Evolutionary conservation across 257 asterid species (phyloP).

Genomic region (Solanum paucissectum): DNA sequence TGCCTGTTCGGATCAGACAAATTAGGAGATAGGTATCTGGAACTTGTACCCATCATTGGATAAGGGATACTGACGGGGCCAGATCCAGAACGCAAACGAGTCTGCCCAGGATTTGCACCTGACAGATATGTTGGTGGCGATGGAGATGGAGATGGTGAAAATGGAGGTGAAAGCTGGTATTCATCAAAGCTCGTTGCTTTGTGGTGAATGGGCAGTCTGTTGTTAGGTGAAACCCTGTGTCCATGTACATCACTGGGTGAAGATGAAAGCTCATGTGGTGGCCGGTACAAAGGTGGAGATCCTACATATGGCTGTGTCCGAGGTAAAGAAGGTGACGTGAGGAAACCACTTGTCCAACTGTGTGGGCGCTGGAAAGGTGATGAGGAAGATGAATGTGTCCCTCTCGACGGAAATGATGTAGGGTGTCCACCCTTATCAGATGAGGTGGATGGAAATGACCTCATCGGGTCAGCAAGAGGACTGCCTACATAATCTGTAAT

Average conservation of each 20-base stretch:
- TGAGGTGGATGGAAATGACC: slow-evolving; percentile 53
- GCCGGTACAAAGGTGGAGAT: slow-evolving; percentile 59
- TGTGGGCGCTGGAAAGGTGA: slow-evolving; percentile 71
- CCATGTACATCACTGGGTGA: slow-evolving; percentile 42
- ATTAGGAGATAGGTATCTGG: slow-evolving; percentile 77
- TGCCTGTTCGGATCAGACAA: slow-evolving; percentile 74
- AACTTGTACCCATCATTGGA: slow-evolving; percentile 64
- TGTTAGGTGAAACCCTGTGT: slow-evolving; percentile 31
- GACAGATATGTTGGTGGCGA: slow-evolving; percentile 63
- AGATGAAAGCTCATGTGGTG: slow-evolving; percentile 51
- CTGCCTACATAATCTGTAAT: slow-evolving; percentile 92
- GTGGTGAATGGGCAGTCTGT: slow-evolving; percentile 35
- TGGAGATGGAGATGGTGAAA: slow-evolving; percentile 82
- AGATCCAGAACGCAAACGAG: slow-evolving; percentile 53
- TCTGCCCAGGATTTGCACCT: slow-evolving; percentile 27
- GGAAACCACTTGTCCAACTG: slow-evolving; percentile 94
- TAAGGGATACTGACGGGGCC: slow-evolving; percentile 91
- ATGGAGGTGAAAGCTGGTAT: slow-evolving; percentile 80
- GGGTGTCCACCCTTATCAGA: slow-evolving; percentile 32
- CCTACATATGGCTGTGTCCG: slow-evolving; percentile 45
- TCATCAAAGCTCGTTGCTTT: slow-evolving; percentile 39
- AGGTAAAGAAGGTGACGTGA: slow-evolving; percentile 38
- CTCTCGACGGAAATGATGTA: slow-evolving; percentile 42
- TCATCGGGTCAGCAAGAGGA: slow-evolving; percentile 74
- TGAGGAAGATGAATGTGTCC: slow-evolving; percentile 34